These are phyloP conservation scores for Rhytidhysteron rufulum DNA, from an alignment of 2,329 filamentous ascomycete species.

Conservation along the genomic window DNA sequence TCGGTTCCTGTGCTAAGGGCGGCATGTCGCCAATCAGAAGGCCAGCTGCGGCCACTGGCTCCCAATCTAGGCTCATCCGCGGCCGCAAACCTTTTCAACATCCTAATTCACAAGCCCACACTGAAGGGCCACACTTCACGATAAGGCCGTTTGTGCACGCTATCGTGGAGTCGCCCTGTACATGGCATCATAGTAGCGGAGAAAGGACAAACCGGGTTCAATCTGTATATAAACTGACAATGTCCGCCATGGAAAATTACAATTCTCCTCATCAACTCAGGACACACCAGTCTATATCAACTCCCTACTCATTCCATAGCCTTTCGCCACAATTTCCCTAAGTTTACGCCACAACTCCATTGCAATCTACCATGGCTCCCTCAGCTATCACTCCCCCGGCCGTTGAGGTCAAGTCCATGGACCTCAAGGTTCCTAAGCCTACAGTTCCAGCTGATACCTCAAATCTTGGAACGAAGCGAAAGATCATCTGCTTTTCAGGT, in stretches of 20 bases:
- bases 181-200: conserved; percentile 14
- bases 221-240: conserved; percentile 7
- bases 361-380: conserved; percentile 21
- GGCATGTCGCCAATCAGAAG: conserved; percentile 8
- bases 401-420: conserved; percentile 17
- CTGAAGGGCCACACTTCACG: conserved; percentile 4
- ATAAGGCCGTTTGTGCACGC: conserved; percentile 7
- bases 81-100: neutral
- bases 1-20: too few species aligned
- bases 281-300: neutral
- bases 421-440: conserved; percentile 14
- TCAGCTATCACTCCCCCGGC: conserved; percentile 24
- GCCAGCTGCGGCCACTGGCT: conserved; percentile 3
- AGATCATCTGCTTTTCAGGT: conserved; percentile 59
- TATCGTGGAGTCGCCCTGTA: neutral
- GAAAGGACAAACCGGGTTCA: conserved; percentile 1
- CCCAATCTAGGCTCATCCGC: neutral
- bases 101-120: conserved; percentile 1
- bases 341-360: neutral
- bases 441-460: conserved; percentile 15
- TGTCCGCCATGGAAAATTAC: neutral
- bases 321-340: neutral
- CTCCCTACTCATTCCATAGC: neutral
- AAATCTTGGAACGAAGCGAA: conserved; percentile 45
- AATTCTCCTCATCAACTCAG: neutral